These are phyloP conservation scores for Debaryomyces udenii DNA, from an alignment of 1,139 yeast species.

Conservation along the genomic window DNA sequence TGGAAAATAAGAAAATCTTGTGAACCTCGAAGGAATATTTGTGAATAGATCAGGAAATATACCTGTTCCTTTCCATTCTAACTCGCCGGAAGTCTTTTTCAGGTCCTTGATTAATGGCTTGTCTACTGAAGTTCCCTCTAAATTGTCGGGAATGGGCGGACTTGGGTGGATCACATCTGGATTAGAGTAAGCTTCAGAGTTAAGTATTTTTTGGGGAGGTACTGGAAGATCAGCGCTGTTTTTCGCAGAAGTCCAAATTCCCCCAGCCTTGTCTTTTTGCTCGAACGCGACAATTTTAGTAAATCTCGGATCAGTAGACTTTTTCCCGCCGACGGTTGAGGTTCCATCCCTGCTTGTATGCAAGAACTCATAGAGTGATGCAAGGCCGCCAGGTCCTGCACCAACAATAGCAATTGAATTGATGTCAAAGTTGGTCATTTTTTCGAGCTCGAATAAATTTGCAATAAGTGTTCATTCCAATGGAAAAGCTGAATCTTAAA, in stretches of 20 bases:
- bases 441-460: no score
- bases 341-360: constrained; percentile 37
- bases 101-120: constrained; percentile 20
- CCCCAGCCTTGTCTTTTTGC: constrained; percentile 36
- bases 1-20: constrained; percentile 45
- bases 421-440: constrained; percentile 15
- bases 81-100: constrained; percentile 18
- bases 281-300: constrained; percentile 36
- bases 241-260: constrained; percentile 37
- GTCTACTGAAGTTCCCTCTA: constrained; percentile 18
- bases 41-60: constrained; percentile 48
- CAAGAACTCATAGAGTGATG: constrained; percentile 37
- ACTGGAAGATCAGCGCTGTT: constrained; percentile 27
- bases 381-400: constrained; percentile 43
- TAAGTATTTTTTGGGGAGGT: constrained; percentile 34
- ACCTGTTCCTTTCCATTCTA: constrained; percentile 46
- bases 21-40: constrained; percentile 47
- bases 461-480: no score
- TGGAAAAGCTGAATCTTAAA: no score
- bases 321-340: constrained; percentile 27
- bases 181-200: constrained; percentile 29
- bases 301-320: constrained; percentile 24
- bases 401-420: constrained; percentile 38
- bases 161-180: constrained; percentile 31
- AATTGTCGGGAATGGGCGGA: constrained; percentile 20